phyloP scores from a whole-genome alignment of 768 basidiomycete genomes.

The Naganishia vaughanmartiniae region DNA sequence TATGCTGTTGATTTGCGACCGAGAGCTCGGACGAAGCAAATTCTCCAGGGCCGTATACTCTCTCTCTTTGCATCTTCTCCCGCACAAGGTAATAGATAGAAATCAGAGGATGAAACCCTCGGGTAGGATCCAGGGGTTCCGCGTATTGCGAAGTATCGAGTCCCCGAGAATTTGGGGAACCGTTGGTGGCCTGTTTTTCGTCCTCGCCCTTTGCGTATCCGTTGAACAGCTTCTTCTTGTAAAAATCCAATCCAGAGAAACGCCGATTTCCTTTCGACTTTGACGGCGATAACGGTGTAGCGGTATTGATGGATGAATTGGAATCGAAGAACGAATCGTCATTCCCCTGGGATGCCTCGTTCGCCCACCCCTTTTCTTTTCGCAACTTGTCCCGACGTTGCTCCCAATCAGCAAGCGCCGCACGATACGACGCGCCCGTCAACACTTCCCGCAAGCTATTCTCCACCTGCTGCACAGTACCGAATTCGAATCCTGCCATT shows the following conservation, averaged over 20 bases:
- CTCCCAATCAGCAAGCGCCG: conserved; percentile 76
- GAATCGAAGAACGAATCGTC: conserved; percentile 11
- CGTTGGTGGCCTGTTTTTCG: conserved; percentile 48
- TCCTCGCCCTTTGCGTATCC: background rate
- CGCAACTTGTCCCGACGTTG: conserved; percentile 50
- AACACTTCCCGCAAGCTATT: conserved; percentile 68
- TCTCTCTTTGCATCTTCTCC: conserved; percentile 92
- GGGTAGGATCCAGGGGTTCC: conserved; percentile 69
- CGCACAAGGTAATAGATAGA: conserved; percentile 94
- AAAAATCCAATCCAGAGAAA: conserved; percentile 94
- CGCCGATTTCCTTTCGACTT: conserved; percentile 67
- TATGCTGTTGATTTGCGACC: conserved; percentile 37
- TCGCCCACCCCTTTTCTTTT: conserved; percentile 33
- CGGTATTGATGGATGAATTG: background rate
- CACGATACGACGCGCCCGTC: conserved; percentile 70
- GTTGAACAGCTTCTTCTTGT: conserved; percentile 80
- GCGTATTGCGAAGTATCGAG: conserved; percentile 52
- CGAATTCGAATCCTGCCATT: conserved; percentile 98
- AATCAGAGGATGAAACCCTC: conserved; percentile 89
- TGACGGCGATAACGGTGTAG: conserved; percentile 54
- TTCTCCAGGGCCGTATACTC: conserved; percentile 85
- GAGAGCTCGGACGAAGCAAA: conserved; percentile 86
- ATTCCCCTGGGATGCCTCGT: conserved; percentile 18
- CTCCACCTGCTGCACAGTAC: conserved; percentile 80
- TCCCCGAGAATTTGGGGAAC: conserved; percentile 56